Conservation (phyloP, 768 basidiomycete genomes). For the Kwoniella mangroviensis region DNA sequence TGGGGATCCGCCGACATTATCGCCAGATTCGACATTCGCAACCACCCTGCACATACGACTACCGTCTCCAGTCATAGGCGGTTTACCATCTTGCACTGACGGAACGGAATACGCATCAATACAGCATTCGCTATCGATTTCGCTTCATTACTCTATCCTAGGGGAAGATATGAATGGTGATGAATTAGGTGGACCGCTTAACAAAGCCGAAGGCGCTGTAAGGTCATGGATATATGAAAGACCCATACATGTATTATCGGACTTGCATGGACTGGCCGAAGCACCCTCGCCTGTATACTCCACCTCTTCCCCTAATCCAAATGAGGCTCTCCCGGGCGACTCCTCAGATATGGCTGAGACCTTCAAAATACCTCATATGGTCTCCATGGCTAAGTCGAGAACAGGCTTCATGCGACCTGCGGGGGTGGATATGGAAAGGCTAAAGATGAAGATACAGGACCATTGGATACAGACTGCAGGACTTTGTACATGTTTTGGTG, state of each 20-base stretch:
- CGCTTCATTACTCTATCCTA: not conserved
- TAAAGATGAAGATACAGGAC: not conserved
- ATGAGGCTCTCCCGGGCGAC: too few species aligned
- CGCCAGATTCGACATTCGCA: not conserved
- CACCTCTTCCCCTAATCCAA: not conserved
- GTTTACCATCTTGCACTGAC: not conserved
- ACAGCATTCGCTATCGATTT: not conserved
- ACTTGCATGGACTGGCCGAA: not conserved
- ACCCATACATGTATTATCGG: not conserved
- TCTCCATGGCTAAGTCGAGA: not conserved
- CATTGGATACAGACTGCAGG: not conserved
- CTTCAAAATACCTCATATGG: not conserved
- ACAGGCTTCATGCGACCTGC: not conserved
- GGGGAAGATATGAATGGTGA: slow-evolving; percentile 1
- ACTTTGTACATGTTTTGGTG: slow-evolving; percentile 1
- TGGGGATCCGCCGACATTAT: too few species aligned
- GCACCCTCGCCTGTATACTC: slow-evolving; percentile 2
- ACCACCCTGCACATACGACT: not conserved
- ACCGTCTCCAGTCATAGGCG: not conserved
- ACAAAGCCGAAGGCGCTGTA: not conserved
- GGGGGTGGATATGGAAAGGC: not conserved
- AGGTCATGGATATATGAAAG: slow-evolving; percentile 1
- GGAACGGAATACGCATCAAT: not conserved
- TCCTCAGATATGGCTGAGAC: not conserved
- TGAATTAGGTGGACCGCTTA: not conserved